phyloP scores from a whole-genome alignment of 83 land plant genomes.

The Isoetes engelmannii region DNA sequence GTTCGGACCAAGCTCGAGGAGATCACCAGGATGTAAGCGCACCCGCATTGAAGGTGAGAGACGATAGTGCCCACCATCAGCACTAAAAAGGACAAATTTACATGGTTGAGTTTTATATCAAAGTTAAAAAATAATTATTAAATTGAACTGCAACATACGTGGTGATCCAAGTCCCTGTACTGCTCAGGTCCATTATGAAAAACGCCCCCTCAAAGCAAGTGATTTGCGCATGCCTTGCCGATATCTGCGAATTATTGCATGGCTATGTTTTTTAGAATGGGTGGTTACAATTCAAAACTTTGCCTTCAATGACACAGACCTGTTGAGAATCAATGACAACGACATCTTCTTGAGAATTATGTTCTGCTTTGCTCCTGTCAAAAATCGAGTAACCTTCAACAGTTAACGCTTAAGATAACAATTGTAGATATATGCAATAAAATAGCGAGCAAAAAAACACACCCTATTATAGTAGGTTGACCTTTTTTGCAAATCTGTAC shows the following conservation, averaged over 20 bases:
- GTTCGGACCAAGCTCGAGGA: slow-evolving; percentile 26
- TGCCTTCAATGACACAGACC: not conserved
- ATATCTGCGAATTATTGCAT: slow-evolving; percentile 16
- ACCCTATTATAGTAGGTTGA: slow-evolving; percentile 8
- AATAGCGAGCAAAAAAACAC: not conserved
- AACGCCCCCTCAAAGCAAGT: slow-evolving; percentile 26
- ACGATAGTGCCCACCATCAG: slow-evolving; percentile 28
- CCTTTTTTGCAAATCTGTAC: not conserved
- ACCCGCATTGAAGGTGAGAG: slow-evolving; percentile 26
- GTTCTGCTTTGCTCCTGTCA: not conserved
- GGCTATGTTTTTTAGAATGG: not conserved
- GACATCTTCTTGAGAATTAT: not conserved
- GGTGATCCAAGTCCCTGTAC: slow-evolving; percentile 36
- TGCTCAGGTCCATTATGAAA: slow-evolving; percentile 31
- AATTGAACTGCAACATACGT: slow-evolving; percentile 9
- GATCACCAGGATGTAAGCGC: slow-evolving; percentile 27
- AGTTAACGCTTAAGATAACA: not conserved
- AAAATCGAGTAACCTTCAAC: not conserved
- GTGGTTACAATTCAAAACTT: not conserved
- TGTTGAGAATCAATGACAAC: slow-evolving; percentile 6
- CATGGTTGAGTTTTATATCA: not conserved
- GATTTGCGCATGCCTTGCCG: slow-evolving; percentile 30
- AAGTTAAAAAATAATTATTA: not conserved
- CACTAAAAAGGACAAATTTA: slow-evolving; percentile 18
- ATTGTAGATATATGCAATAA: not conserved